A percentile compares a stretch with the other conserved stretches of the same genome.
These are phyloP conservation scores for Yarrowia alimentaria DNA, from an alignment of 805 yeast genomes.

Conservation along the genomic window DNA sequence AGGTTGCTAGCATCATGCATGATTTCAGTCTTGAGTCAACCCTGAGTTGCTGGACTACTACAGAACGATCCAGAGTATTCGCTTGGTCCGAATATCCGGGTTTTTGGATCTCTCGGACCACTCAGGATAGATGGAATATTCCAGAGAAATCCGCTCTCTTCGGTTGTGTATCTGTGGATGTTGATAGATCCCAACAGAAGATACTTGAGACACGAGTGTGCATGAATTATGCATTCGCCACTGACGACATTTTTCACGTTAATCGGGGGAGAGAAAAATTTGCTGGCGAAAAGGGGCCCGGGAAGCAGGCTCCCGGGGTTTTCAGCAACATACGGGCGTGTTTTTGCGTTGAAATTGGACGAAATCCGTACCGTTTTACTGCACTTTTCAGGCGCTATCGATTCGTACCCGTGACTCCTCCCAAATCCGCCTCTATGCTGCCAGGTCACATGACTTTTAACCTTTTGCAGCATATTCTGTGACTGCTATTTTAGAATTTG, in stretches of 20 bases:
- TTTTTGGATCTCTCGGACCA: neutral
- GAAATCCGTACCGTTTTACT: neutral
- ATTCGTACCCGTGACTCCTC: slow-evolving; percentile 3
- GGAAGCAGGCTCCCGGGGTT: neutral
- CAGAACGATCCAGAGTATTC: too few species aligned
- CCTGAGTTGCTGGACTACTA: too few species aligned
- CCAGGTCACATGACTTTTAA: slow-evolving; percentile 8
- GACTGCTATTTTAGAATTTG: slow-evolving; percentile 20
- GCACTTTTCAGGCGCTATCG: neutral
- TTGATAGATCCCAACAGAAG: slow-evolving; percentile 13
- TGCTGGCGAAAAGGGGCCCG: slow-evolving; percentile 2
- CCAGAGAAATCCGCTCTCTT: slow-evolving; percentile 8
- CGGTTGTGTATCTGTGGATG: neutral
- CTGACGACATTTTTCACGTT: slow-evolving; percentile 4
- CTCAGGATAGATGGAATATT: slow-evolving; percentile 3
- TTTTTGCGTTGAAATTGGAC: neutral
- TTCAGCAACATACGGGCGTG: too few species aligned
- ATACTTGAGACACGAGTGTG: neutral
- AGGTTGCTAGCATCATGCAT: too few species aligned
- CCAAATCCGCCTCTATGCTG: neutral
- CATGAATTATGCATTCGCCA: slow-evolving; percentile 16
- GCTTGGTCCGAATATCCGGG: too few species aligned
- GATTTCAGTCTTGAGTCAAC: too few species aligned
- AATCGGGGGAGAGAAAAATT: neutral
- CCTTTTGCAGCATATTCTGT: slow-evolving; percentile 11